phyloP scores from a whole-genome alignment of 2,329 filamentous ascomycete genomes.

The Neurospora sp. region DNA sequence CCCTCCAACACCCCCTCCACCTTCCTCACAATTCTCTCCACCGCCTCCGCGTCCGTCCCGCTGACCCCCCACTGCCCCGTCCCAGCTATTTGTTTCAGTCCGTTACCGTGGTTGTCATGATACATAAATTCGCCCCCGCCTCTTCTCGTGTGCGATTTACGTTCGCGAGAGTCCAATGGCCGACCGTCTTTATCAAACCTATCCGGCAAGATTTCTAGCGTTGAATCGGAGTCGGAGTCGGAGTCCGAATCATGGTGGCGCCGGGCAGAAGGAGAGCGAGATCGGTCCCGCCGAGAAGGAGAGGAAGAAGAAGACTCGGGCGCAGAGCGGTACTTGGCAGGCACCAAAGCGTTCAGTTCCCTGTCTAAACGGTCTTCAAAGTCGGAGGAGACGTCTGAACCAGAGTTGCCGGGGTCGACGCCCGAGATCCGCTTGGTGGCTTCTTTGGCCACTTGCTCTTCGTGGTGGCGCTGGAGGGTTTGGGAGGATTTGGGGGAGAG shows the following conservation, averaged over 20 bases:
- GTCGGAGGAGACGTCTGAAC: neutral
- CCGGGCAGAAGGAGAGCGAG: constrained; percentile 25
- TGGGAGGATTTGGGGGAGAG: constrained; percentile 39
- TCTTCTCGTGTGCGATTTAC: constrained; percentile 12
- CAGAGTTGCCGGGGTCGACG: neutral
- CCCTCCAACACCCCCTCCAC: constrained; percentile 24
- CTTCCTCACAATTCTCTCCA: constrained; percentile 27
- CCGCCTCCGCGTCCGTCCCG: constrained; percentile 31
- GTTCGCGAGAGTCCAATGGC: constrained; percentile 20
- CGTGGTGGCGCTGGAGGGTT: constrained; percentile 33
- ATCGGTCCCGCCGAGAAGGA: constrained; percentile 19
- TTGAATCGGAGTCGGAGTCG: neutral
- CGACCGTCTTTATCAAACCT: constrained; percentile 36
- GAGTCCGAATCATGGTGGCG: constrained; percentile 9
- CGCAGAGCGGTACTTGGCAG: neutral
- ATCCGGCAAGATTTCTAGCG: constrained; percentile 32
- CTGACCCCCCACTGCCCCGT: constrained; percentile 34
- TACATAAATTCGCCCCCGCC: constrained; percentile 36
- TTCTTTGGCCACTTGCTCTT: constrained; percentile 20
- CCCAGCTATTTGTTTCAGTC: constrained; percentile 22
- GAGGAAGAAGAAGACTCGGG: constrained; percentile 3
- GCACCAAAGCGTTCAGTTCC: neutral
- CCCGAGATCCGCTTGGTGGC: constrained; percentile 3
- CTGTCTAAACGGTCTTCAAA: neutral
- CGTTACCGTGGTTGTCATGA: constrained; percentile 15